Conservation (phyloP, 2,329 filamentous ascomycete genomes). For the Aspergillus thermomutatus region DNA sequence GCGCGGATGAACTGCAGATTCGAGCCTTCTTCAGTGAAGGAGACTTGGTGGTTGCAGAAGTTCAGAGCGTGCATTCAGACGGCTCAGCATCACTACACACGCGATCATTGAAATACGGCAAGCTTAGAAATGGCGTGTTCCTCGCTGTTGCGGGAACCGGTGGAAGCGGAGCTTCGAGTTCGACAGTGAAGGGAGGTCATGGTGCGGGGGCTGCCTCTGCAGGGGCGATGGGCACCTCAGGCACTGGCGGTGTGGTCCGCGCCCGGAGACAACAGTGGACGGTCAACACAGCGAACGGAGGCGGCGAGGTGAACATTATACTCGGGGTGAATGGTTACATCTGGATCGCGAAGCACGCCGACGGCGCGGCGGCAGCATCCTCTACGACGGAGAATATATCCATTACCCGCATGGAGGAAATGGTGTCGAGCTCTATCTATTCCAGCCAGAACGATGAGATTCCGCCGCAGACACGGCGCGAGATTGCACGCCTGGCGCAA, state of each 20-base stretch:
- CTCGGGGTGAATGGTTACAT: slow-evolving; percentile 96
- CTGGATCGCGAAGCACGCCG: slow-evolving; percentile 84
- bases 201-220: slow-evolving; percentile 50
- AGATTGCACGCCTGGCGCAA: slow-evolving; percentile 80
- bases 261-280: slow-evolving; percentile 86
- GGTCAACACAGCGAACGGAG: slow-evolving; percentile 49
- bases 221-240: slow-evolving; percentile 58
- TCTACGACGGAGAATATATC: slow-evolving; percentile 53
- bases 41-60: slow-evolving; percentile 89
- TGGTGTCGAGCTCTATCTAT: slow-evolving; percentile 80
- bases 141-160: slow-evolving; percentile 76
- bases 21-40: slow-evolving; percentile 96
- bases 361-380: slow-evolving; percentile 43
- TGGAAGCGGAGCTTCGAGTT: slow-evolving; percentile 55
- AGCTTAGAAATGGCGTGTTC: slow-evolving; percentile 90
- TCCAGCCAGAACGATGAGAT: slow-evolving; percentile 93
- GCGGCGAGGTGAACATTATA: slow-evolving; percentile 71
- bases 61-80: slow-evolving; percentile 83
- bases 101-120: slow-evolving; percentile 86
- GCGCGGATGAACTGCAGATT: slow-evolving; percentile 96
- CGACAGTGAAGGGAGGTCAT: slow-evolving; percentile 29
- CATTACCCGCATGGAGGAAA: slow-evolving; percentile 86
- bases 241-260: slow-evolving; percentile 73
- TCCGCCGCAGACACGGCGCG: slow-evolving; percentile 69
- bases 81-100: slow-evolving; percentile 87